These are phyloP conservation scores for Cordyceps cicadae DNA, from an alignment of 2,329 filamentous ascomycete species.

Conservation along the genomic window DNA sequence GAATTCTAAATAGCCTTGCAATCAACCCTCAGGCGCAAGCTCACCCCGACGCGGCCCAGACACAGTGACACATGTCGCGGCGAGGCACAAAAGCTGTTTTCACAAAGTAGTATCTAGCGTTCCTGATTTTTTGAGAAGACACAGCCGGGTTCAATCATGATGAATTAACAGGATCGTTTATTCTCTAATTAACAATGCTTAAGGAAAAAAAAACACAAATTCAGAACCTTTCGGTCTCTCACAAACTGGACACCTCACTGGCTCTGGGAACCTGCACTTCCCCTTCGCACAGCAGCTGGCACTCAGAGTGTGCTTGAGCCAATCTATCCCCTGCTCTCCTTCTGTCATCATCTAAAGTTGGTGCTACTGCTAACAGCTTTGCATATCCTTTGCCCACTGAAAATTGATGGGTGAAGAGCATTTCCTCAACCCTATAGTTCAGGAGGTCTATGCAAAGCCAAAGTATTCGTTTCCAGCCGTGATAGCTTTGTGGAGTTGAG, in stretches of 20 bases:
- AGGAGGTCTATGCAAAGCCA: constrained; percentile 67
- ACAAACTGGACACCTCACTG: background rate
- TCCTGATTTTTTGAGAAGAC: no score
- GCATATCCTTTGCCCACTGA: background rate
- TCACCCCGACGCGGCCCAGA: no score
- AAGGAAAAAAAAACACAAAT: constrained; percentile 23
- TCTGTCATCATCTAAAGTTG: background rate
- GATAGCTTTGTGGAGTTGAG: constrained; percentile 88
- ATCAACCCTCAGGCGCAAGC: no score
- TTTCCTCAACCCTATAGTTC: background rate
- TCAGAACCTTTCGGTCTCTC: background rate
- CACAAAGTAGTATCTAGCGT: background rate
- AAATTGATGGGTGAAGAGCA: background rate
- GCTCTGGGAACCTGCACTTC: constrained; percentile 18
- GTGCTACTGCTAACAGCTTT: background rate
- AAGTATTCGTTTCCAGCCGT: constrained; percentile 98
- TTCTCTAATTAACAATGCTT: constrained; percentile 8
- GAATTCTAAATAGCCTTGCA: background rate
- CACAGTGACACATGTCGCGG: no score
- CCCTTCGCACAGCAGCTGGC: constrained; percentile 45
- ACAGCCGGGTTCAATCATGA: background rate
- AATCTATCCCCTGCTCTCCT: background rate
- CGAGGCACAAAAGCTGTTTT: background rate
- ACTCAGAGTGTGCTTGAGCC: background rate
- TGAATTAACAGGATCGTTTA: background rate